These are phyloP conservation scores for Cordyceps farinosa DNA, from an alignment of 2,329 filamentous ascomycete species.

Conservation along the genomic window DNA sequence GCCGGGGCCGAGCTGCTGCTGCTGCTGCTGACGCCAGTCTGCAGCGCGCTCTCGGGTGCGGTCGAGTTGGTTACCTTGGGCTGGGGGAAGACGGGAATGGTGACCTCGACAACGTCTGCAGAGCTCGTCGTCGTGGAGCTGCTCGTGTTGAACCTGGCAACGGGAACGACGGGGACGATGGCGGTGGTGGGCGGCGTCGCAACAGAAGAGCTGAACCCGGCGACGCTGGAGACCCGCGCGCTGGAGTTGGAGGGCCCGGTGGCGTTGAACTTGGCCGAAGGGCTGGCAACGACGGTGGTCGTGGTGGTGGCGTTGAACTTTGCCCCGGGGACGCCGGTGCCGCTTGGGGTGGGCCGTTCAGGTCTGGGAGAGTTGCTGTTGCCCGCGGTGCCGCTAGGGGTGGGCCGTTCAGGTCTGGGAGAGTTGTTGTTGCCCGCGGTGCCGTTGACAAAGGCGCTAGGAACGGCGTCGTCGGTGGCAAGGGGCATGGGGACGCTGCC, in stretches of 20 bases:
- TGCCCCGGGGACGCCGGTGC: background rate
- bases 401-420: background rate
- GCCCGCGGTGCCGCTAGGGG: background rate
- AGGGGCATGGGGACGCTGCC: background rate
- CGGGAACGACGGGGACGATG: background rate
- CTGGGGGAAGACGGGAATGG: conserved; percentile 1
- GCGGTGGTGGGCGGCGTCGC: background rate
- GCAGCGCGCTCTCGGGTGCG: background rate
- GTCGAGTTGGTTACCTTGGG: background rate
- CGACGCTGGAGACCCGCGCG: background rate
- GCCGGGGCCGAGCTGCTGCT: background rate
- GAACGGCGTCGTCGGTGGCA: background rate
- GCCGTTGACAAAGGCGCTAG: background rate
- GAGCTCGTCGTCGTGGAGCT: background rate
- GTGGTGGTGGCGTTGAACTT: background rate
- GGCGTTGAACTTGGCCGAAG: background rate
- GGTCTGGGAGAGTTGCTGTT: background rate
- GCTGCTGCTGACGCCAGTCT: background rate
- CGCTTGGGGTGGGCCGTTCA: background rate
- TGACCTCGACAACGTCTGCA: background rate
- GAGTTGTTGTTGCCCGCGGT: background rate
- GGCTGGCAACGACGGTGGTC: background rate
- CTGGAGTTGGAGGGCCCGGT: background rate
- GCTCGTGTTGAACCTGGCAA: background rate
- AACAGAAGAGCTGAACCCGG: background rate